A percentile compares a stretch with the other conserved stretches of the same genome.
Conservation (phyloP, 805 yeast species). For the Ogataea trehalophila region DNA sequence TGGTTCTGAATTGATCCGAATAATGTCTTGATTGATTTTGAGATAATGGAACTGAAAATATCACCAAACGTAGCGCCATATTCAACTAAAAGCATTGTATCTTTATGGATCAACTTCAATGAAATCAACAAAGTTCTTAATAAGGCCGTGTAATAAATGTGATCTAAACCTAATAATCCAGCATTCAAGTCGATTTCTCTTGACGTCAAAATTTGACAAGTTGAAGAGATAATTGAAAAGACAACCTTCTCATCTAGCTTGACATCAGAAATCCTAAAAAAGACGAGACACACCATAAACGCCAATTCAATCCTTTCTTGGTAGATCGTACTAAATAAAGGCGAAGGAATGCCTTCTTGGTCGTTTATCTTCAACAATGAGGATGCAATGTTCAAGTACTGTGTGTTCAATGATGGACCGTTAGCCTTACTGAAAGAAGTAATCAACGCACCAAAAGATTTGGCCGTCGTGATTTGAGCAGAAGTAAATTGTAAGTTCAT, state of each 20-base stretch:
- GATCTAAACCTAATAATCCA: slow-evolving; percentile 34
- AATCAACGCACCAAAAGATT: slow-evolving; percentile 73
- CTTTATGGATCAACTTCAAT: slow-evolving; percentile 39
- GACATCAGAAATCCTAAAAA: slow-evolving; percentile 29
- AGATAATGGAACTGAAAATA: slow-evolving; percentile 58
- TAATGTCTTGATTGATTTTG: slow-evolving; percentile 59
- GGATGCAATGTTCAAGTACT: slow-evolving; percentile 35
- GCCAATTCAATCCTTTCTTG: slow-evolving; percentile 64
- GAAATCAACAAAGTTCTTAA: slow-evolving; percentile 51
- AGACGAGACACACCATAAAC: slow-evolving; percentile 44
- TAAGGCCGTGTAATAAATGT: slow-evolving; percentile 51
- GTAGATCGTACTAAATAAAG: slow-evolving; percentile 45
- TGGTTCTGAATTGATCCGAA: slow-evolving; percentile 56
- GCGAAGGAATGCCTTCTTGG: slow-evolving; percentile 47
- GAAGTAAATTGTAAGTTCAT: slow-evolving; percentile 57
- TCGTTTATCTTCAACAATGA: slow-evolving; percentile 48
- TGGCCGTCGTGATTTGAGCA: slow-evolving; percentile 65
- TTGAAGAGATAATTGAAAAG: slow-evolving; percentile 37
- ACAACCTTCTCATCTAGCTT: slow-evolving; percentile 32
- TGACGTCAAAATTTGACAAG: slow-evolving; percentile 44
- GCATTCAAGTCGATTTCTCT: slow-evolving; percentile 44
- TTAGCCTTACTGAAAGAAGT: slow-evolving; percentile 56
- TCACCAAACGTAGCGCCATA: slow-evolving; percentile 48
- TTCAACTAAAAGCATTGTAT: slow-evolving; percentile 37
- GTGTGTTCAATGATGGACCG: slow-evolving; percentile 20